A percentile compares a stretch with the other conserved stretches of the same genome.
These are phyloP conservation scores for Talaromyces liani DNA, from an alignment of 495 filamentous ascomycete species.

Conservation along the genomic window DNA sequence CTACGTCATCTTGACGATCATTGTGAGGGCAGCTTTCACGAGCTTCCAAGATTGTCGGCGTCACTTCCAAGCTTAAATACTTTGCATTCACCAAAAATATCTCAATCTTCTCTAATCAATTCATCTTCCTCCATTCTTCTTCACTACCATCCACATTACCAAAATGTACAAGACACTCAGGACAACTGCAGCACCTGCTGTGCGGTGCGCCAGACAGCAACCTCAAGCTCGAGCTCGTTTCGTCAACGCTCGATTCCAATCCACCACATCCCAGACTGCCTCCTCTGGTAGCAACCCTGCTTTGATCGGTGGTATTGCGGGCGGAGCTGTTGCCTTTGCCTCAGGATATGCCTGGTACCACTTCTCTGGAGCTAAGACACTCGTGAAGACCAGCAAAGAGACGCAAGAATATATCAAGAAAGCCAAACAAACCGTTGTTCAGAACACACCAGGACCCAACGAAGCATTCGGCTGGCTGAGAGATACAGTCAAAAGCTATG, in stretches of 20 bases:
- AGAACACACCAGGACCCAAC: conserved; percentile 49
- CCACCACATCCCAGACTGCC: conserved; percentile 23
- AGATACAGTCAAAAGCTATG: conserved; percentile 51
- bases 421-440: conserved; percentile 40
- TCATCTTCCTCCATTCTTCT: not conserved
- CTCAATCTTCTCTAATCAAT: not conserved
- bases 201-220: conserved; percentile 12
- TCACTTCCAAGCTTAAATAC: not conserved
- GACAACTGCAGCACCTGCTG: conserved; percentile 20
- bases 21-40: not conserved
- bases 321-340: conserved; percentile 41
- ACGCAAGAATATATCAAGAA: conserved; percentile 46
- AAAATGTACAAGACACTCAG: not conserved
- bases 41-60: not conserved
- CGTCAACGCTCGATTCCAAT: conserved; percentile 33
- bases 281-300: conserved; percentile 19
- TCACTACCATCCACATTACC: not conserved
- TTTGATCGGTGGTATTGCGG: conserved; percentile 37
- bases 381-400: conserved; percentile 40
- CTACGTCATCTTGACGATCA: not conserved
- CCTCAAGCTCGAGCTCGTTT: conserved; percentile 10
- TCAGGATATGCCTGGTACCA: conserved; percentile 48
- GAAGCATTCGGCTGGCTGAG: conserved; percentile 50
- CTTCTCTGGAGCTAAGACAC: conserved; percentile 49
- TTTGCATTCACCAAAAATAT: not conserved